Conservation (phyloP, 176 grass and related monocot genomes). For the Ampelocalamus luodianensis region DNA sequence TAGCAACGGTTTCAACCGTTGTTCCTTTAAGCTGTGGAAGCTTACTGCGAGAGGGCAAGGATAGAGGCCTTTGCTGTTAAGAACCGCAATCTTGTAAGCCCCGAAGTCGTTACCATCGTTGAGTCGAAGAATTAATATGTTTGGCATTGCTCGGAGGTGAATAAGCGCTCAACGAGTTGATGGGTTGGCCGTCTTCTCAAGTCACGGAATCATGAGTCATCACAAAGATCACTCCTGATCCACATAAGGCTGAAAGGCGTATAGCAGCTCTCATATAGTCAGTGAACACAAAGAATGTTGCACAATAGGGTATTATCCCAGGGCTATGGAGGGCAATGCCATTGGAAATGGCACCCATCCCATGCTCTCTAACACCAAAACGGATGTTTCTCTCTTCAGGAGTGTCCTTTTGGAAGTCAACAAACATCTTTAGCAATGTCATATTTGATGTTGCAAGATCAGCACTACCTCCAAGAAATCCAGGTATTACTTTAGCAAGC, state of each 20-base stretch:
- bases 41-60: constrained; percentile 64
- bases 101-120: constrained; percentile 67
- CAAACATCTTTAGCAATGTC: constrained; percentile 64
- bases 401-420: constrained; percentile 63
- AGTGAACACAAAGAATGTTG: constrained; percentile 70
- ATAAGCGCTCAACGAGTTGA: constrained; percentile 63
- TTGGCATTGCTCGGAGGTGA: constrained; percentile 65
- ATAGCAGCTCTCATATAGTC: constrained; percentile 74
- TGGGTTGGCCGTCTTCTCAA: constrained; percentile 73
- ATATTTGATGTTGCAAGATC: constrained; percentile 71
- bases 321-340: constrained; percentile 60
- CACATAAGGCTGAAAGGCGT: constrained; percentile 59
- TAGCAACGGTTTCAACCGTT: constrained; percentile 42
- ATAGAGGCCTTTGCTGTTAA: constrained; percentile 60
- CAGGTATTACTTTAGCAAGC: constrained; percentile 66
- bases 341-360: constrained; percentile 65
- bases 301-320: constrained; percentile 62
- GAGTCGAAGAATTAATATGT: constrained; percentile 60
- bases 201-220: constrained; percentile 74
- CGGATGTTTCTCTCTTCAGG: constrained; percentile 61
- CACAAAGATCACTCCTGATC: constrained; percentile 58
- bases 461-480: constrained; percentile 63
- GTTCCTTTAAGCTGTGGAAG: constrained; percentile 53
- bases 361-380: constrained; percentile 64
- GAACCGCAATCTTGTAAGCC: constrained; percentile 49